Evolutionary conservation across 2,329 filamentous ascomycete genomes (phyloP).

Genomic region (Colletotrichum tanaceti): DNA sequence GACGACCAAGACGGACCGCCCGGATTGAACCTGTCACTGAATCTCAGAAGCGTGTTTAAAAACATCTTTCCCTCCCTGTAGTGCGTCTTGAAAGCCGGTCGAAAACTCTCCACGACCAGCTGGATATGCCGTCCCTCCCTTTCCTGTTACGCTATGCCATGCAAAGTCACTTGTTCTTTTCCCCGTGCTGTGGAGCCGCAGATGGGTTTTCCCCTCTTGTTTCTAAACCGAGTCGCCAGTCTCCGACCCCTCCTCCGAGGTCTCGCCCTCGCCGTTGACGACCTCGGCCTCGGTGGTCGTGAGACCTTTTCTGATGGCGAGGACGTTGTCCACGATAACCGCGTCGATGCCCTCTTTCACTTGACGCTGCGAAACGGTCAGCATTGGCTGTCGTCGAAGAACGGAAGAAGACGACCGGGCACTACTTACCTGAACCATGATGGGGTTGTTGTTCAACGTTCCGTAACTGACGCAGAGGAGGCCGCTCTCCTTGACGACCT

Average conservation of each 20-base stretch:
- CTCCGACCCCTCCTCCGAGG: conserved; percentile 37
- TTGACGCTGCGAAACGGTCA: conserved; percentile 71
- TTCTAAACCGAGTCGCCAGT: conserved; percentile 26
- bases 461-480: conserved; percentile 97
- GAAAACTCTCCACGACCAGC: not conserved
- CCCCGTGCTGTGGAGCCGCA: conserved; percentile 33
- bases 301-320: conserved; percentile 91
- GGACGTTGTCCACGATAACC: conserved; percentile 94
- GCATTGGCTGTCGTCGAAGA: not conserved
- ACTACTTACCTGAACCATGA: conserved; percentile 83
- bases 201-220: not conserved
- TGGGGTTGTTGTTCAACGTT: conserved; percentile 86
- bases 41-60: conserved; percentile 9
- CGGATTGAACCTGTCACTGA: too few relatives aligned
- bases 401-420: not conserved
- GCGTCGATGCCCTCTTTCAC: conserved; percentile 96
- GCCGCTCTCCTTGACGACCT: conserved; percentile 93
- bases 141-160: conserved; percentile 33
- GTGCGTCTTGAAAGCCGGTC: conserved; percentile 28
- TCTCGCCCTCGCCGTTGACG: conserved; percentile 38
- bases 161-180: conserved; percentile 24
- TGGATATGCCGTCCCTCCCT: conserved; percentile 12
- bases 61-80: not conserved
- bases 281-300: conserved; percentile 59
- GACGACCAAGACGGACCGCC: not conserved